phyloP scores from a whole-genome alignment of 2,329 filamentous ascomycete genomes.

The Pseudocercospora cruenta region DNA sequence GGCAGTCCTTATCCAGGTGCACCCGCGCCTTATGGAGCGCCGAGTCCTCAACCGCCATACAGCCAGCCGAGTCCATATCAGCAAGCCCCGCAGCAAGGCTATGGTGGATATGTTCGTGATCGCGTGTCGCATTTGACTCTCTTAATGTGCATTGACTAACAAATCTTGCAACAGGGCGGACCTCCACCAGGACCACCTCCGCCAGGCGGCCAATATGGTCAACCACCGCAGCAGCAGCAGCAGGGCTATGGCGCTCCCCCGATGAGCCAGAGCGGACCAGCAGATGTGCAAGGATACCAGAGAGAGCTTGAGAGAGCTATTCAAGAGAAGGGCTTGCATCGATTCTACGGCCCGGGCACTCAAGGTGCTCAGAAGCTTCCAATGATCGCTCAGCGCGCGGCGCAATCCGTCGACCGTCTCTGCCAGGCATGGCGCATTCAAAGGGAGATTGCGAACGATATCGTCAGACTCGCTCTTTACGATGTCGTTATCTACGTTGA shows the following conservation, averaged over 20 bases:
- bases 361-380: conserved; percentile 48
- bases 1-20: conserved; percentile 29
- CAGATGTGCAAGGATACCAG: conserved; percentile 59
- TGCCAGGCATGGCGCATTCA: conserved; percentile 60
- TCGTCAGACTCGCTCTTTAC: conserved; percentile 65
- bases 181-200: conserved; percentile 27
- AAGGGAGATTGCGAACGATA: conserved; percentile 64
- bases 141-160: conserved; percentile 20
- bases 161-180: conserved; percentile 27
- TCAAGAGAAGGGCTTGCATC: conserved; percentile 63
- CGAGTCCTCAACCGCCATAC: conserved; percentile 25
- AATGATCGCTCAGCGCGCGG: conserved; percentile 55
- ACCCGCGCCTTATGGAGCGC: conserved; percentile 18
- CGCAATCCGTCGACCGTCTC: conserved; percentile 57
- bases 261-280: conserved; percentile 40
- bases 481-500: conserved; percentile 68
- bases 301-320: conserved; percentile 59
- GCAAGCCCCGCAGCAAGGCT: conserved; percentile 29
- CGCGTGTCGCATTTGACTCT: not conserved
- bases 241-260: conserved; percentile 34
- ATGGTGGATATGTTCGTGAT: conserved; percentile 40
- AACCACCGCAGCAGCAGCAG: conserved; percentile 42
- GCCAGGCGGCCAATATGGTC: conserved; percentile 34
- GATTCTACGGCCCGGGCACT: conserved; percentile 61
- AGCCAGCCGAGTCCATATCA: conserved; percentile 32